These are phyloP conservation scores for Sungouiozyma intestinalis DNA, from an alignment of 805 yeast genomes.

Conservation along the genomic window DNA sequence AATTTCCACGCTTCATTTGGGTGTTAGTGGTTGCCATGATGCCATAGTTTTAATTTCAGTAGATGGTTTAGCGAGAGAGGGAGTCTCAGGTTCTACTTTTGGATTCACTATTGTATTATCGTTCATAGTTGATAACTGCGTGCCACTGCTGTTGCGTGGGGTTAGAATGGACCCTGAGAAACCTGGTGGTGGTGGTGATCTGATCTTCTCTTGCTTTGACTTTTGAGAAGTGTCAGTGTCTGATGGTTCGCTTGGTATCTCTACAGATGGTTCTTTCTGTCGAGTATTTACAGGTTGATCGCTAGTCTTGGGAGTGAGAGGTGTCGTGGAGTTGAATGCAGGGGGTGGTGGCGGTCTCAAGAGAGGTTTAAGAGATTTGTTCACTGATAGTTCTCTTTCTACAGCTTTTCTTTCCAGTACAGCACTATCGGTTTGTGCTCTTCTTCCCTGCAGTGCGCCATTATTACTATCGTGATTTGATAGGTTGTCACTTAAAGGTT, in stretches of 20 bases:
- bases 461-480: not conserved
- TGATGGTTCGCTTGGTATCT: not conserved
- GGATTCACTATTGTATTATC: too few species aligned
- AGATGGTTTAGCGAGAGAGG: not conserved
- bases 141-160: slow-evolving; percentile 21
- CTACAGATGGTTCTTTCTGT: not conserved
- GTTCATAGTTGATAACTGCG: slow-evolving; percentile 3
- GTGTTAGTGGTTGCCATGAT: slow-evolving; percentile 14
- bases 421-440: not conserved
- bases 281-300: not conserved
- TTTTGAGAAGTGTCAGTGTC: not conserved
- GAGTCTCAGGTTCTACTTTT: too few species aligned
- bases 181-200: slow-evolving; percentile 30
- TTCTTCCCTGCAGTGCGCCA: slow-evolving; percentile 5
- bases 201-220: not conserved
- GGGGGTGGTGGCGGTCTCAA: slow-evolving; percentile 18
- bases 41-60: slow-evolving; percentile 4
- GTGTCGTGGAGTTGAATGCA: slow-evolving; percentile 3
- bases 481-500: not conserved
- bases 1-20: slow-evolving; percentile 4
- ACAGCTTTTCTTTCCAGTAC: not conserved
- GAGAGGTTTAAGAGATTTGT: slow-evolving; percentile 2
- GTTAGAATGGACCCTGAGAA: slow-evolving; percentile 26
- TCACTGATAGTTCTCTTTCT: not conserved
- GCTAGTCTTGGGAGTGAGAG: slow-evolving; percentile 4